These are phyloP conservation scores for Glarea lozoyensis DNA, from an alignment of 495 filamentous ascomycete genomes.

Conservation along the genomic window DNA sequence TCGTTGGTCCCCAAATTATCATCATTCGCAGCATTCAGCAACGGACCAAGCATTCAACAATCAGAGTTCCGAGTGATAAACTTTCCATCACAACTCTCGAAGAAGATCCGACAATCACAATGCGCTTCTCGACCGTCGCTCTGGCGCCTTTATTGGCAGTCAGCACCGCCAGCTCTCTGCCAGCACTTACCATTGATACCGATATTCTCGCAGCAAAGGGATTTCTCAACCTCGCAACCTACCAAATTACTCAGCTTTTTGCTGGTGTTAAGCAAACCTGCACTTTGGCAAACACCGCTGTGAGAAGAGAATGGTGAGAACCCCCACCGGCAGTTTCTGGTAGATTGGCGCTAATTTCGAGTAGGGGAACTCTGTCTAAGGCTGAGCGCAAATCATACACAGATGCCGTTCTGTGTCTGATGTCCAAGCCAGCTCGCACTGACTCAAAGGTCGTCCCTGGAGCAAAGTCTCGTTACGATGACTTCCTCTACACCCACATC, in stretches of 20 bases:
- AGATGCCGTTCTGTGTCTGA: slow-evolving; percentile 57
- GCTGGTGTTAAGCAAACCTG: slow-evolving; percentile 22
- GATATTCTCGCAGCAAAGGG: slow-evolving; percentile 17
- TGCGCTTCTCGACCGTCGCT: too few relatives aligned
- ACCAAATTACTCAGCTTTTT: slow-evolving; percentile 6
- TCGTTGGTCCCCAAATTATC: too few relatives aligned
- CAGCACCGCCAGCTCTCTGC: slow-evolving; percentile 2
- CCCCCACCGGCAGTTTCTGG: neutral
- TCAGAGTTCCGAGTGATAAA: too few relatives aligned
- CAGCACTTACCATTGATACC: slow-evolving; percentile 13
- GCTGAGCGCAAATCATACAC: slow-evolving; percentile 42
- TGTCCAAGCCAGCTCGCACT: slow-evolving; percentile 34
- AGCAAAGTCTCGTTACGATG: slow-evolving; percentile 45
- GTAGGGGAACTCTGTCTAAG: slow-evolving; percentile 32
- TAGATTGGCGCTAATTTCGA: slow-evolving; percentile 3
- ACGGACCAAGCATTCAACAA: too few relatives aligned
- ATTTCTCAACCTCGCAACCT: slow-evolving; percentile 14
- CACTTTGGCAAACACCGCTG: slow-evolving; percentile 31
- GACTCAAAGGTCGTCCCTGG: slow-evolving; percentile 32
- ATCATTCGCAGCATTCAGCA: too few relatives aligned
- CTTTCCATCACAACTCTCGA: too few relatives aligned
- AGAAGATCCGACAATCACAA: too few relatives aligned
- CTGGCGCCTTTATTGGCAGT: slow-evolving; percentile 3
- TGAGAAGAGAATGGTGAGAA: slow-evolving; percentile 37
- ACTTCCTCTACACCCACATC: slow-evolving; percentile 60